Evolutionary conservation across 2,329 filamentous ascomycete species (phyloP).

Genomic region (Aspergillus fumigatiaffinis): DNA sequence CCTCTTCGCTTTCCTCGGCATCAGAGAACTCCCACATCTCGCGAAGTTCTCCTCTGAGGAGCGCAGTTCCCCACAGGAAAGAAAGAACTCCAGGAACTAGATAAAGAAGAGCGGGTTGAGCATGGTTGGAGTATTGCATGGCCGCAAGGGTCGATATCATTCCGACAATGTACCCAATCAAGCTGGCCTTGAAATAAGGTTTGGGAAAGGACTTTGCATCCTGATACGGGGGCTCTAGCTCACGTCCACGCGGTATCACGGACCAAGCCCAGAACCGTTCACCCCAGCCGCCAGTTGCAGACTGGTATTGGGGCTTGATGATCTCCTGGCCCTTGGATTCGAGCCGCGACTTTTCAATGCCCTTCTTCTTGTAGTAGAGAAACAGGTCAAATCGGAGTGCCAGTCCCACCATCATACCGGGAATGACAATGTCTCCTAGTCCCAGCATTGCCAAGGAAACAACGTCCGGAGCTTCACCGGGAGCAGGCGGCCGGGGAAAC

Average conservation of each 20-base stretch:
- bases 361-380: constrained; percentile 69
- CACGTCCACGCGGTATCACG: constrained; percentile 19
- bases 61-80: constrained; percentile 70
- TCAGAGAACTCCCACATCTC: constrained; percentile 83
- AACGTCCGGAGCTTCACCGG: constrained; percentile 41
- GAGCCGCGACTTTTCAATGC: constrained; percentile 41
- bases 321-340: constrained; percentile 15
- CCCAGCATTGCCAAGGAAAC: constrained; percentile 70
- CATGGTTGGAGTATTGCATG: constrained; percentile 73
- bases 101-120: constrained; percentile 87
- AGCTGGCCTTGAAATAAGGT: constrained; percentile 75
- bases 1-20: constrained; percentile 44
- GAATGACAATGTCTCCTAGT: constrained; percentile 88
- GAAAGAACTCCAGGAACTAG: constrained; percentile 81
- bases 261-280: constrained; percentile 71
- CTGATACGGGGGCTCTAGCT: constrained; percentile 32
- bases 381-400: constrained; percentile 90
- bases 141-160: constrained; percentile 73
- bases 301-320: constrained; percentile 39
- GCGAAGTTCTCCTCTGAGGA: constrained; percentile 65
- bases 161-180: constrained; percentile 72
- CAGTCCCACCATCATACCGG: constrained; percentile 83
- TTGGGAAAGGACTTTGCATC: constrained; percentile 63
- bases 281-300: constrained; percentile 72
- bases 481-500: constrained; percentile 62